Evolutionary conservation across 768 basidiomycete species (phyloP).

Genomic region (Leccinum sublutescens): DNA sequence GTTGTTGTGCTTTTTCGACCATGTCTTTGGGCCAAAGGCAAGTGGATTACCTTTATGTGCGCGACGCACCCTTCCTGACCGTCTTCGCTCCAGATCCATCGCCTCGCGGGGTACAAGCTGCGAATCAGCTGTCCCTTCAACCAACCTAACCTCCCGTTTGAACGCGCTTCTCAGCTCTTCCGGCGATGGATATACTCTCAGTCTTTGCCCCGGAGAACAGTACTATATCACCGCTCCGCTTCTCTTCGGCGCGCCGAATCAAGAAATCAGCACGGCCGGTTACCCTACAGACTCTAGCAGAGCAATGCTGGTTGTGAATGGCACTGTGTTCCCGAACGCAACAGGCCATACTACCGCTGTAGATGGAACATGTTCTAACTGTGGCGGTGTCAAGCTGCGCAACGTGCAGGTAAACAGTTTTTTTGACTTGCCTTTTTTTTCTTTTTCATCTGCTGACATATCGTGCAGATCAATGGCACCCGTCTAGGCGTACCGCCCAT

Average conservation of each 20-base stretch:
- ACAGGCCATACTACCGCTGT: conserved; percentile 72
- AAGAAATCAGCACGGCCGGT: conserved; percentile 81
- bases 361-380: conserved; percentile 60
- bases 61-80: conserved; percentile 3
- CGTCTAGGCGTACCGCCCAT: conserved; percentile 53
- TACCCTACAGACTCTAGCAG: conserved; percentile 68
- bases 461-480: conserved; percentile 66
- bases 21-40: conserved; percentile 21
- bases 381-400: conserved; percentile 59
- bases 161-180: conserved; percentile 64
- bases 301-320: conserved; percentile 68
- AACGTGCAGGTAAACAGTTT: conserved; percentile 60
- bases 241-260: conserved; percentile 59
- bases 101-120: conserved; percentile 17
- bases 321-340: conserved; percentile 54
- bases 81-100: conserved; percentile 1
- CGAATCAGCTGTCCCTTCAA: conserved; percentile 52
- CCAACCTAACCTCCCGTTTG: conserved; percentile 61
- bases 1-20: neutral
- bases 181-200: conserved; percentile 63
- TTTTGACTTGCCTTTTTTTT: neutral
- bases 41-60: neutral
- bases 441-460: neutral
- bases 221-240: conserved; percentile 70
- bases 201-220: conserved; percentile 58